These are phyloP conservation scores for Rosa multiflora DNA, from an alignment of 306 rosid genomes.

Conservation along the genomic window DNA sequence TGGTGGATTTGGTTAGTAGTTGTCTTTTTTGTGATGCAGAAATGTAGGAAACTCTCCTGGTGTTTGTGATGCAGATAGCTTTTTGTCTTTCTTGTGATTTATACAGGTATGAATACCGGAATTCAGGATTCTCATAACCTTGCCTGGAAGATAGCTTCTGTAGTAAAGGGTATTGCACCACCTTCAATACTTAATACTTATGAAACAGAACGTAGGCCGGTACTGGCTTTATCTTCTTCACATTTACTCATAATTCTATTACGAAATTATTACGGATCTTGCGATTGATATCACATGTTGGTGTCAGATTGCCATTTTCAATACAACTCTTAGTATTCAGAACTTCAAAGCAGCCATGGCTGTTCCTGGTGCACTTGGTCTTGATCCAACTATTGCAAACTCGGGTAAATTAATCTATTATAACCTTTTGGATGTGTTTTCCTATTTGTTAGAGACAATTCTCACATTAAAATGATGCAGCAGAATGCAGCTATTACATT, in stretches of 20 bases:
- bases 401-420: too few species aligned
- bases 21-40: too few species aligned
- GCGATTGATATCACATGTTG: conserved; percentile 10
- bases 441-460: too few species aligned
- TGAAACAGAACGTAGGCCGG: conserved; percentile 85
- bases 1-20: too few species aligned
- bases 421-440: too few species aligned
- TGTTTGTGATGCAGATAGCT: not conserved
- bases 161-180: conserved; percentile 76
- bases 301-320: conserved; percentile 73
- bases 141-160: conserved; percentile 94
- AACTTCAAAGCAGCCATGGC: conserved; percentile 94
- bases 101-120: conserved; percentile 98
- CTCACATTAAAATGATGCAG: too few species aligned
- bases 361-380: conserved; percentile 93
- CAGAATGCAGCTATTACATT: too few species aligned
- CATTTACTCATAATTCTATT: conserved; percentile 1
- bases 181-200: conserved; percentile 67
- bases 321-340: conserved; percentile 74
- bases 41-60: conserved; percentile 13
- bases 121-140: conserved; percentile 96
- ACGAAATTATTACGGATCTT: conserved; percentile 25
- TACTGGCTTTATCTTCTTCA: conserved; percentile 39
- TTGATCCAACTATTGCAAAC: conserved; percentile 84
- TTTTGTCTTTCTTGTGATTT: conserved; percentile 16